These are phyloP conservation scores for Selenicereus undatus DNA, from an alignment of 148 eudicot genomes.

Conservation along the genomic window DNA sequence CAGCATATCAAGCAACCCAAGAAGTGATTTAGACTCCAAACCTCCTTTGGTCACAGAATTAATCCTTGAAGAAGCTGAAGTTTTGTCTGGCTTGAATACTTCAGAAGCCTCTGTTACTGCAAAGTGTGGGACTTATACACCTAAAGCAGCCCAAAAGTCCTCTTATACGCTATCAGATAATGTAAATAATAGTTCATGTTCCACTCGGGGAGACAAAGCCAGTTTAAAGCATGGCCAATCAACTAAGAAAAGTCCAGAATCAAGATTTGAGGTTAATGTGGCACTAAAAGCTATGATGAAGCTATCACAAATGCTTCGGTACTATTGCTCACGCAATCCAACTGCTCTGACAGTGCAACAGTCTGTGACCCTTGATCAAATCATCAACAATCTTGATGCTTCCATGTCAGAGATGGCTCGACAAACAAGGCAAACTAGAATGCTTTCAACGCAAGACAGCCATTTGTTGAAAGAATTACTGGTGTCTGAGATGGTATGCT, in stretches of 20 bases:
- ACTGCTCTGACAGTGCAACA: conserved; percentile 37
- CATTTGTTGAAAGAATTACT: conserved; percentile 13
- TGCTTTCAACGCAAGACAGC: conserved; percentile 29
- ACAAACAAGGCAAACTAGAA: conserved; percentile 13
- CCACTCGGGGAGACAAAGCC: conserved; percentile 32
- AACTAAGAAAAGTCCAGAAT: conserved; percentile 19
- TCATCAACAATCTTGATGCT: conserved; percentile 55
- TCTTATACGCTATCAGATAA: conserved; percentile 4
- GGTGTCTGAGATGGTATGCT: conserved; percentile 21
- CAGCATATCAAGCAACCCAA: conserved; percentile 21
- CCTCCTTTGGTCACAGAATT: conserved; percentile 20
- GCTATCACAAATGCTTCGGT: conserved; percentile 60
- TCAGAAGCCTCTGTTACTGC: conserved; percentile 10
- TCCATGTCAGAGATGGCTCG: conserved; percentile 34
- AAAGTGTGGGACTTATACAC: background rate
- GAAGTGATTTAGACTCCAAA: conserved; percentile 22
- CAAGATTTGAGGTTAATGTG: conserved; percentile 45
- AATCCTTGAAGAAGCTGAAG: conserved; percentile 20
- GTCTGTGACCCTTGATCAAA: conserved; percentile 35
- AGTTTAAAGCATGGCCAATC: conserved; percentile 12
- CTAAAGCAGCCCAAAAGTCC: background rate
- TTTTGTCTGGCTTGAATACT: conserved; percentile 20
- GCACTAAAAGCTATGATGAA: conserved; percentile 53
- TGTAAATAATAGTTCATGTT: background rate
- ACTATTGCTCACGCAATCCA: conserved; percentile 34